A percentile compares a stretch with the other conserved stretches of the same genome.
Evolutionary conservation across 2,329 filamentous ascomycete species (phyloP).

Genomic region (Calonectria hongkongensis): DNA sequence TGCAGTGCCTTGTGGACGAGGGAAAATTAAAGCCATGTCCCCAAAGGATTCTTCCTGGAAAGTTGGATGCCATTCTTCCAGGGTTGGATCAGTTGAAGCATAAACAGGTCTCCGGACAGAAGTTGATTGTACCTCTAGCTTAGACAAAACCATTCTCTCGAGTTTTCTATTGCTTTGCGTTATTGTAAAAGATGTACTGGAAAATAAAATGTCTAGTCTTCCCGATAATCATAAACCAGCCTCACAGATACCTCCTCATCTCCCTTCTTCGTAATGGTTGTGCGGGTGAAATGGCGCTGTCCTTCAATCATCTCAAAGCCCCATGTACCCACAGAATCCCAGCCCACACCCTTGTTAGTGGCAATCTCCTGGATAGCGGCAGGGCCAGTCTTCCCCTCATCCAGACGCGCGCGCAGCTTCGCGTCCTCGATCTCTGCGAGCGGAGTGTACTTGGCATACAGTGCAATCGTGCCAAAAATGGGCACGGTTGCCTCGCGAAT

Average conservation of each 20-base stretch:
- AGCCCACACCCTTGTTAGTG: background rate
- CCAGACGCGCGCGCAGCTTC: background rate
- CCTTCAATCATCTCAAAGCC: constrained; percentile 15
- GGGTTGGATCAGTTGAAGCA: constrained; percentile 4
- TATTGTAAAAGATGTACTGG: background rate
- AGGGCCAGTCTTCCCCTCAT: background rate
- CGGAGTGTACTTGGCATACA: constrained; percentile 11
- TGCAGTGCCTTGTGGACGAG: background rate
- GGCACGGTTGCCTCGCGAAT: constrained; percentile 5
- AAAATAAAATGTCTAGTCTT: background rate
- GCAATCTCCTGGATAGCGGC: constrained; percentile 2
- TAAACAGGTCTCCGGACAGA: background rate
- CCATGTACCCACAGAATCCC: constrained; percentile 12
- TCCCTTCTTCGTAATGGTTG: background rate
- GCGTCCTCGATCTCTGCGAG: background rate
- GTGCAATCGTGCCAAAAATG: background rate
- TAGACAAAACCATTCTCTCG: background rate
- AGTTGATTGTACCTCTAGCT: constrained; percentile 1
- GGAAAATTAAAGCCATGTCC: constrained; percentile 1
- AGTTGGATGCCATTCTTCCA: background rate
- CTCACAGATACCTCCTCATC: background rate
- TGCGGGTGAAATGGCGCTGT: constrained; percentile 1
- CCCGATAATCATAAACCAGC: constrained; percentile 5
- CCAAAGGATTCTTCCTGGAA: background rate
- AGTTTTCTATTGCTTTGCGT: background rate